A percentile compares a stretch with the other conserved stretches of the same genome.
These are phyloP conservation scores for Dacryopinax spathularia DNA, from an alignment of 768 basidiomycete genomes.

Conservation along the genomic window DNA sequence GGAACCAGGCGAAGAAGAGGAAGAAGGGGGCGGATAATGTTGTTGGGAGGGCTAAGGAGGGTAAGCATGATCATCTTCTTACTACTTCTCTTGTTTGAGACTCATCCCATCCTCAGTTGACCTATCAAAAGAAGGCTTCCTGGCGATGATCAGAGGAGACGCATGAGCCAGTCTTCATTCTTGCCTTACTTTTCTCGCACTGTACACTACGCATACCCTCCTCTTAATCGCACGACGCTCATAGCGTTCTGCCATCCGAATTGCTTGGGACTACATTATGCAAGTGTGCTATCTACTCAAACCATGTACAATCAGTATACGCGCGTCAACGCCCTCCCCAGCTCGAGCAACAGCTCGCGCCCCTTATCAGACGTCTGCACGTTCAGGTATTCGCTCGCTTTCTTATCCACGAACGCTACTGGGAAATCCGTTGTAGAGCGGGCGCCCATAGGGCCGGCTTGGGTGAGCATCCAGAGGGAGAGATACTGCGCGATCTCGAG, in stretches of 20 bases:
- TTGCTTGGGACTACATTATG: conserved; percentile 1
- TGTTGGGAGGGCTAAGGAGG: conserved; percentile 42
- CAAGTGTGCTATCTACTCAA: background rate
- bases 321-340: background rate
- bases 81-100: background rate
- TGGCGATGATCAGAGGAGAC: conserved; percentile 46
- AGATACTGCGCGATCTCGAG: background rate
- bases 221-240: background rate
- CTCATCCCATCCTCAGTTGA: conserved; percentile 27
- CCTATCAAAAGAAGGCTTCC: conserved; percentile 59
- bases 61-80: conserved; percentile 25
- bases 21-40: conserved; percentile 39
- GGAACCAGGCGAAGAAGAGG: conserved; percentile 32
- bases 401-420: background rate
- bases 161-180: background rate
- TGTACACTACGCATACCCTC: background rate
- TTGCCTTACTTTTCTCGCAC: background rate
- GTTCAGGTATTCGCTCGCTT: background rate
- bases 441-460: background rate
- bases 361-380: background rate
- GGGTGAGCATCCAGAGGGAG: background rate
- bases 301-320: background rate
- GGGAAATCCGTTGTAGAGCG: background rate
- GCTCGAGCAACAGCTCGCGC: background rate
- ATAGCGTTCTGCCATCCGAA: background rate